A percentile compares a stretch with the other conserved stretches of the same genome.
phyloP scores from a whole-genome alignment of 2,329 filamentous ascomycete species.

The Paecilomyces sp. region DNA sequence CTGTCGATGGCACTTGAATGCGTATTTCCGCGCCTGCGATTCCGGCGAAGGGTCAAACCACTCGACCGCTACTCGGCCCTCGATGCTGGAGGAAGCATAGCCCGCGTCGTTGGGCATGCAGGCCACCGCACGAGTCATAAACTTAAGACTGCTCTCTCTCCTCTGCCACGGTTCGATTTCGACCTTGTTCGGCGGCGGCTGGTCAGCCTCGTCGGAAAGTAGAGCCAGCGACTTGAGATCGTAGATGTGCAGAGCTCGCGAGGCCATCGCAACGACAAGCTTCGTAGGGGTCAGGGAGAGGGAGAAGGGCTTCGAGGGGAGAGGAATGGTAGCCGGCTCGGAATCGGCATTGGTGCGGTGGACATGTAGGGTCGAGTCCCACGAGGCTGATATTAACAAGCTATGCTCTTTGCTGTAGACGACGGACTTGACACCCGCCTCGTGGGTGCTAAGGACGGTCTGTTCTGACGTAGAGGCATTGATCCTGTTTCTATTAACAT shows the following conservation, averaged over 20 bases:
- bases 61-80: constrained; percentile 91
- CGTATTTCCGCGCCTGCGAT: constrained; percentile 89
- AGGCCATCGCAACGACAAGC: constrained; percentile 91
- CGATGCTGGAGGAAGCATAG: constrained; percentile 87
- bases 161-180: constrained; percentile 79
- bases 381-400: constrained; percentile 81
- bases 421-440: constrained; percentile 71
- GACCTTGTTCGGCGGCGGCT: constrained; percentile 33
- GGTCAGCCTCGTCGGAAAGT: constrained; percentile 43
- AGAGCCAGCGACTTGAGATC: constrained; percentile 63
- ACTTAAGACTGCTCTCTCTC: constrained; percentile 89
- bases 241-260: constrained; percentile 90
- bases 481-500: constrained; percentile 42
- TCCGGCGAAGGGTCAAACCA: constrained; percentile 90
- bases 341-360: constrained; percentile 56
- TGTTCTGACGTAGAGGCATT: constrained; percentile 66
- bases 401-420: constrained; percentile 71
- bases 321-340: constrained; percentile 56
- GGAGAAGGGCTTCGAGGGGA: constrained; percentile 85
- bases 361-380: constrained; percentile 86
- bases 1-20: constrained; percentile 96
- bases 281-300: constrained; percentile 72
- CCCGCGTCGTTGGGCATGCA: constrained; percentile 97
- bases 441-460: constrained; percentile 70
- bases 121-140: constrained; percentile 85